phyloP scores from a whole-genome alignment of 2,329 filamentous ascomycete genomes.

The Nemania bipapillata region DNA sequence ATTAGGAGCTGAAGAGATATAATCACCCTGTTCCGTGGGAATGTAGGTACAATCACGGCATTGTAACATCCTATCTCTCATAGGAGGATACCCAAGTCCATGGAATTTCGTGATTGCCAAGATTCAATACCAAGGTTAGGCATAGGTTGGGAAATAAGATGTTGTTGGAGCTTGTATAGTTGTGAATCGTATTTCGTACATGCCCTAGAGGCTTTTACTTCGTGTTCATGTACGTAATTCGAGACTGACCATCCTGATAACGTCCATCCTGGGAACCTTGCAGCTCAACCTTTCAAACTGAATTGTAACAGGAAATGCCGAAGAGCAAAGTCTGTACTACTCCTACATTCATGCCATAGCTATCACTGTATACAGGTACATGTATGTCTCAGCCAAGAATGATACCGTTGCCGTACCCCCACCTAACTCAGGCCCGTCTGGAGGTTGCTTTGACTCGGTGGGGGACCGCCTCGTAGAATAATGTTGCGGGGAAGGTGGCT shows the following conservation, averaged over 20 bases:
- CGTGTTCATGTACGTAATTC: background rate
- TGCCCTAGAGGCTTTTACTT: background rate
- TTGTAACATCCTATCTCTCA: background rate
- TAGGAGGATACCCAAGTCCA: background rate
- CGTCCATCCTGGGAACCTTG: background rate
- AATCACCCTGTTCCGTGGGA: no score
- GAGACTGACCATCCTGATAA: background rate
- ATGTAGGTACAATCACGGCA: background rate
- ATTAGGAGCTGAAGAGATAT: background rate
- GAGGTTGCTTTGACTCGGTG: constrained; percentile 8
- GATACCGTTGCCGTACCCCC: constrained; percentile 2
- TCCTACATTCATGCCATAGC: background rate
- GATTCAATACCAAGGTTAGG: background rate
- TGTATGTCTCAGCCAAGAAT: constrained; percentile 4
- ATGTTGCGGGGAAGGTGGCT: constrained; percentile 13
- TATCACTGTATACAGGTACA: no score
- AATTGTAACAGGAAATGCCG: background rate
- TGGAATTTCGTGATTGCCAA: background rate
- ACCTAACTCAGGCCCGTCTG: constrained; percentile 1
- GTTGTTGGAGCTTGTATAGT: background rate
- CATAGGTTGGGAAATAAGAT: background rate
- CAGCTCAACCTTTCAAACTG: background rate
- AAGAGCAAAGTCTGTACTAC: background rate
- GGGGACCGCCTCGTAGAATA: constrained; percentile 17
- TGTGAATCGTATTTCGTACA: no score